Percentiles rank a stretch among this genome's conserved stretches.
Evolutionary conservation across 352 stramenopile genomes (phyloP).

Genomic region (Pythium monospermum): DNA sequence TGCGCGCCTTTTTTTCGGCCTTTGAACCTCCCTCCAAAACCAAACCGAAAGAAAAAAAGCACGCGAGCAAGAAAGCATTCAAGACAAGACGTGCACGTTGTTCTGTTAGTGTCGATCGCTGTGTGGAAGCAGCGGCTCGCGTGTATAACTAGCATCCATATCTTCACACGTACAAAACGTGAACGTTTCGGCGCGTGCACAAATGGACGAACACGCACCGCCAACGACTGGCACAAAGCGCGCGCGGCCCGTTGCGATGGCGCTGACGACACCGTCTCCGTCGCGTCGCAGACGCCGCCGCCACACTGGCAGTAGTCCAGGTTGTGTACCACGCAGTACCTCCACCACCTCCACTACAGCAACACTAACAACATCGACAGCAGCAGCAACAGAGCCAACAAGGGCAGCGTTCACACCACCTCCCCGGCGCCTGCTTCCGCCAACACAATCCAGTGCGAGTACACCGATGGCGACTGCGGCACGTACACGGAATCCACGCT

Average conservation of each 20-base stretch:
- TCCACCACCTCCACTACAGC: not conserved
- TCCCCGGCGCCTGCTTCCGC: constrained; percentile 9
- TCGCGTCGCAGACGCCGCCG: constrained; percentile 18
- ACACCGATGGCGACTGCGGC: constrained; percentile 1
- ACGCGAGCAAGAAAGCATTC: not conserved
- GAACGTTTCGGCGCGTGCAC: no score
- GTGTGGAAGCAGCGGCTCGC: no score
- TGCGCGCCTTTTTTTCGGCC: constrained; percentile 21
- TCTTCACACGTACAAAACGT: no score
- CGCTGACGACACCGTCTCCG: constrained; percentile 14
- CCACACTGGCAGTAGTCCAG: constrained; percentile 16
- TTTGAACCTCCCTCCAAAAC: constrained; percentile 9
- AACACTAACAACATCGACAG: not conserved
- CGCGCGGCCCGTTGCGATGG: not conserved
- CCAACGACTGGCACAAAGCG: constrained; percentile 10
- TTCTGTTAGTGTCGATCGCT: not conserved
- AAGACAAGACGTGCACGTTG: not conserved
- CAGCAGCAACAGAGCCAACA: constrained; percentile 6
- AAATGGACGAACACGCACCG: constrained; percentile 14
- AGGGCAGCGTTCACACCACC: constrained; percentile 14
- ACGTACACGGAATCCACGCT: constrained; percentile 2
- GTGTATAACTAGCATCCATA: no score
- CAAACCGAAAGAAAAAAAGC: not conserved
- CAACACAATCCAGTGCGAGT: not conserved
- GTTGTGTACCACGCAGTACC: constrained; percentile 12